Evolutionary conservation across 176 grass and related monocot genomes (phyloP), one percentile per base, ranked within the genome.

Genomic region (Phoenix dactylifera): DNA sequence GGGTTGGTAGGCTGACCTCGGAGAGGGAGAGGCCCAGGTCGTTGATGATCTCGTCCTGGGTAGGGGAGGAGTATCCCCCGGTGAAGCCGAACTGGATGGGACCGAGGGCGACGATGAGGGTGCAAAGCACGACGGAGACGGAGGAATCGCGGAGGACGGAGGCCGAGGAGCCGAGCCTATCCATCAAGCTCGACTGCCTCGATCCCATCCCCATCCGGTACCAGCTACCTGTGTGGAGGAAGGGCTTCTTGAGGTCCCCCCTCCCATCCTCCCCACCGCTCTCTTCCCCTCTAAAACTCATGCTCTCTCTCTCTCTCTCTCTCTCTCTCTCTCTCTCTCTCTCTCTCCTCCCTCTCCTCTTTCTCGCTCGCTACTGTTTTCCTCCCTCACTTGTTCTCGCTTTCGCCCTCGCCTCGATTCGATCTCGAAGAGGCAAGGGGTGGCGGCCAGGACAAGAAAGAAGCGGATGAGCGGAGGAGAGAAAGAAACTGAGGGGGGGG

Each of bases 61-160:
- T 85, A 6, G 87, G 93, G 19, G 93, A 97, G 6, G 83, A 85
- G 81, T 85, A 97, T 28, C 93, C 87, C 35, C 84, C 76, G 20
- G 87, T 91, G 81, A 97, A 97, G 35, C 93, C 93, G 69, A 91
- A 97, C 69, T 97, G 93, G 81, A 97, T 91, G 49, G 87, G 93
- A 0, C 93, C 93, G 30, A 91, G 81, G 6, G 87, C 87, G 55
- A 91, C 87, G 71, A 97, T 88, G 72, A 97, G 76, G 24, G 93
- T 97, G 76, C 93, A 97, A 66, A 97, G 87, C 68, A 91, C 81
- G 17, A 81, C 93, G 22, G 93, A 97, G 77, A 97, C 68, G 66
- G 89, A 76, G 22, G 81, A 82, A 39, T 91, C 87, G 9, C 82
- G 74, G 17, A 91, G 68, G 39, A 77, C 62, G 25, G 72, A 52